Evolutionary conservation across 73 alveolate genomes (phyloP), one percentile per base, ranked within the genome.

Genomic region (Symbiodinium pilosum): DNA sequence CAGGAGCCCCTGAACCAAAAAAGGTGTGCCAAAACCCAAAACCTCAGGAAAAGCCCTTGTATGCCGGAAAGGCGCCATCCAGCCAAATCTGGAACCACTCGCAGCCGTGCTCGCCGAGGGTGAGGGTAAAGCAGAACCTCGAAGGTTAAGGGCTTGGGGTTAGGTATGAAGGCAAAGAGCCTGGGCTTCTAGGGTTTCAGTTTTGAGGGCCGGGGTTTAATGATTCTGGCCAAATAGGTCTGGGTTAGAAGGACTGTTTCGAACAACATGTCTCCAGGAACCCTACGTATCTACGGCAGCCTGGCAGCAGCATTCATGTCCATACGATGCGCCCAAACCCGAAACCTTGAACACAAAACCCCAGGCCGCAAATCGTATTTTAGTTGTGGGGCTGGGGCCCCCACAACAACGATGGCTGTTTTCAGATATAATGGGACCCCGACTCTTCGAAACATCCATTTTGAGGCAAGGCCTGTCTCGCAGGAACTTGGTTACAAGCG

Each of bases 61-160:
- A 47, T 9, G 14, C 59, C 59, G 21, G 59, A 47, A 47, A 26
- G 89, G 3, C 40, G 56, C 97, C 97, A 7, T 91, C 97, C 1
- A 91, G 97, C 97, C 97, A 91, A n/a, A 91, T 91, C 89, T 91
- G 97, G 52, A 91, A 91, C 97, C 97, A 91, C 52, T 91, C 97
- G 56, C 52, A 91, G 47, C 97, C 97, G 54, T 91, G 97, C 54
- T 91, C 97, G 38, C 97, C 97, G 30, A 91, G 89, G 8, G 97
- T 91, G 26, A 91, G 81, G 18, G 88, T 71, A 88, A 69, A 91
- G 97, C 97, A 68, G 52, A 91, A 91, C 97, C 97, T 91, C 77
- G 44, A n/a, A 32, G 73, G 32, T 56, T 56, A 14, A 16, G 73
- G 73, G 73, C 32, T 56, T 56, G 3, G 32, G 73, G 73, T 56